Evolutionary conservation across 1,139 yeast species (phyloP).

Genomic region (Taphrina betulina): DNA sequence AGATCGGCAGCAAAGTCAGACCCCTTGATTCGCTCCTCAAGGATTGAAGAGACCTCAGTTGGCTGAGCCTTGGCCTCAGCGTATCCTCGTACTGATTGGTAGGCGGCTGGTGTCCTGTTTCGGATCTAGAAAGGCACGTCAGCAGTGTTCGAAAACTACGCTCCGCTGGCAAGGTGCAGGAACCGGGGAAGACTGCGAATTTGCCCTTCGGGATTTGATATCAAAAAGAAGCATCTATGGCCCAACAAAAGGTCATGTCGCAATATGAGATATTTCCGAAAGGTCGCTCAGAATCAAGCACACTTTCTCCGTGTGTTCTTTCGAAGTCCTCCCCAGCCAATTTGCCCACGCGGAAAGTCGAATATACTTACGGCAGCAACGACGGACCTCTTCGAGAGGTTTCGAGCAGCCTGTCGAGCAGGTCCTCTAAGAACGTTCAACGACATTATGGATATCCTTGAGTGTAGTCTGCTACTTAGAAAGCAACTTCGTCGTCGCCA

Average conservation of each 20-base stretch:
- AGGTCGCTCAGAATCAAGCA: too few relatives aligned
- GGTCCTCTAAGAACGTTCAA: constrained; percentile 32
- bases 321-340: too few relatives aligned
- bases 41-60: constrained; percentile 97
- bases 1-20: constrained; percentile 96
- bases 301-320: too few relatives aligned
- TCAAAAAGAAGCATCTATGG: background rate
- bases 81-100: constrained; percentile 33
- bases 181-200: background rate
- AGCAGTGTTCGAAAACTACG: too few relatives aligned
- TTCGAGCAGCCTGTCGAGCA: constrained; percentile 27
- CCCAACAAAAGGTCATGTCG: too few relatives aligned
- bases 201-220: background rate
- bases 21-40: constrained; percentile 99
- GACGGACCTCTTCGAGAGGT: constrained; percentile 28
- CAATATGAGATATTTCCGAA: too few relatives aligned
- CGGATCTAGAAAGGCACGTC: constrained; percentile 14
- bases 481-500: too few relatives aligned
- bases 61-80: constrained; percentile 97
- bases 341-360: too few relatives aligned
- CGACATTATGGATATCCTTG: constrained; percentile 11
- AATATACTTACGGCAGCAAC: constrained; percentile 30
- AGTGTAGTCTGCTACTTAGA: too few relatives aligned
- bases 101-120: constrained; percentile 29
- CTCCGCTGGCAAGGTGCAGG: background rate